Evolutionary conservation across 805 yeast genomes (phyloP), one percentile per base, ranked within the genome.

Genomic region (Candida boleticola): DNA sequence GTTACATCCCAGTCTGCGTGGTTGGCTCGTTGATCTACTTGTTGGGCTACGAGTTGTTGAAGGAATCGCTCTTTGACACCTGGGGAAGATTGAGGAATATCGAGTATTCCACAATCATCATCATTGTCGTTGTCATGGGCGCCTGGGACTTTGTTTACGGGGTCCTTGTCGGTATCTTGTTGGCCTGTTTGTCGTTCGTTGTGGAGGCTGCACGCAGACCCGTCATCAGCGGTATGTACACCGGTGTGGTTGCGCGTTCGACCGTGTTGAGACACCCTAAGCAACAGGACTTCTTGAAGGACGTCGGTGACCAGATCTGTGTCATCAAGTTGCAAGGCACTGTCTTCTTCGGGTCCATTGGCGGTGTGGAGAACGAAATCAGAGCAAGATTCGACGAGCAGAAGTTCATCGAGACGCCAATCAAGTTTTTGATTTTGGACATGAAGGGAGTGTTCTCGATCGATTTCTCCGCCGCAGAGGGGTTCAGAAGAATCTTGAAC

Each of bases 401-500:
- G 3, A 56, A 60, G 16, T 81, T 75, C 55, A 57, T 61, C 18
- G 63, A 59, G 34, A 75, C 75, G 41, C 89, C 93, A 21, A 83
- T 93, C 52, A 80, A 85, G 54, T 93, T 82, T 58, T 66, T 93
- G 48, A 80, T 93, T 39, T 60, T 93, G 37, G 99, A 93, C 64
- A 82, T 93, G 75, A 83, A 83, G 51, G 80, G 83, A 29, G 96
- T 93, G 23, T 74, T 76, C 38, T 76, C 85, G 36, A 80, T 93
- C 49, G 99, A 93, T 63, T 93, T 86, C 54, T 85, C 96, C 36
- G 97, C 98, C 0, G 96, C 97, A 7, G 98, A 93, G 61, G 96
- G 97, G 0, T 87, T 93, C 59, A 80, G 89, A 51, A 73, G 97
- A 52, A 84, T 93, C 46, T 80, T 87, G 58, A 83, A 95, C 48